Base-by-base conservation (phyloP, 768 basidiomycete genomes). In the Kwoniella newhampshirensis region DNA sequence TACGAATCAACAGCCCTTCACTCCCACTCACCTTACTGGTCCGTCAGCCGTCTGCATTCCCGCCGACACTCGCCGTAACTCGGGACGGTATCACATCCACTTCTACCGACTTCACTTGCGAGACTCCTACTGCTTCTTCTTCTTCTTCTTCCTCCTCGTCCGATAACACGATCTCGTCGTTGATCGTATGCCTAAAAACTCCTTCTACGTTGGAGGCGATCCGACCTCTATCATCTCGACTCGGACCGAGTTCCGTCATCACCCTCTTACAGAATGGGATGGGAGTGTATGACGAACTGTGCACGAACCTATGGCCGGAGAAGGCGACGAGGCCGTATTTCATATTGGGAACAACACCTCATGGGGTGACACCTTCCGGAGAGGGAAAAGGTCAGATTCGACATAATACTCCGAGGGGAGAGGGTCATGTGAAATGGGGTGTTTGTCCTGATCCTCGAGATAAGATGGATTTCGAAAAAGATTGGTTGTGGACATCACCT, bases 181-280 rank as follows among this genome's bases (percentile, higher is more conserved):
- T 99, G 52, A 80, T 97, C 74, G 82, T 97, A 59, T 83, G 89
- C 39, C 83, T 88, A 51, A 94, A 93, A 74, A 87, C 89, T 1
- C 81, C 85, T 15, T 79, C 81, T 8, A 87, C 87, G 3, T 48
- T 86, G 3, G 68, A 74, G 2, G 84, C 87, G 3, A 63, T 99
- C 32, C 74, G 76, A 17, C 69, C 75, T 0, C 82, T 97, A 53
- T 76, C 82, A 17, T 83, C 83, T 12, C 83, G 91, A 17, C 77
- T 97, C 18, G 79, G 81, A 3, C 71, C 81, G 0, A 75, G 82
- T 47, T 87, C 86, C 41, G 94, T 92, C 32, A 85, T 98, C 62
- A 88, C 94, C 2, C 82, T 99, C n/a, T 77, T 97, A 51, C 89
- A 94, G 70, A 94, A 94, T 72, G 94, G 94, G 23, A 88, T 96